Percentiles rank a stretch among this genome's conserved stretches.
These are phyloP conservation scores for Chlorencoelia australis DNA, from an alignment of 2,329 filamentous ascomycete species.

Conservation along the genomic window DNA sequence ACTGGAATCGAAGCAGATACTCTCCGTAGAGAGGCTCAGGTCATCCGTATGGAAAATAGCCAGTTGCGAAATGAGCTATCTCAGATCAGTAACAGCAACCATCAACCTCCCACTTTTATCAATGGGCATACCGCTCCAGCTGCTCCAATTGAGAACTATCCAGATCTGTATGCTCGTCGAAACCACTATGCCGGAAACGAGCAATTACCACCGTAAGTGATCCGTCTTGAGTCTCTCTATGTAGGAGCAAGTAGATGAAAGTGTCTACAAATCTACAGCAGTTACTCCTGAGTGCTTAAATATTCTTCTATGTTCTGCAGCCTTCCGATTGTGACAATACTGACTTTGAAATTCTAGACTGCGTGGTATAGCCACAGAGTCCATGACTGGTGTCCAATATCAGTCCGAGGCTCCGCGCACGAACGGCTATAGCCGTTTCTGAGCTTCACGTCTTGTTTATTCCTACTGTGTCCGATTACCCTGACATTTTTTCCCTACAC, in stretches of 20 bases:
- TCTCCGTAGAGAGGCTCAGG: constrained; percentile 35
- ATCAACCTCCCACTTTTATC: constrained; percentile 7
- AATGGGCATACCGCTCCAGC: constrained; percentile 11
- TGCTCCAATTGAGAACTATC: constrained; percentile 3
- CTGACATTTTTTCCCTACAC: too few species aligned
- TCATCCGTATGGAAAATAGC: constrained; percentile 22
- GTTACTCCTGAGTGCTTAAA: too few species aligned
- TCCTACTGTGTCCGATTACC: too few species aligned
- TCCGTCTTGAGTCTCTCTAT: too few species aligned
- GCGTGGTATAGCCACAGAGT: constrained; percentile 33
- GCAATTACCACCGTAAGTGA: constrained; percentile 30
- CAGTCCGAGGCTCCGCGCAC: constrained; percentile 10
- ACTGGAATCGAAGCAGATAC: constrained; percentile 33
- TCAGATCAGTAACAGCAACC: constrained; percentile 27
- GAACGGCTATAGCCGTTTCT: too few species aligned
- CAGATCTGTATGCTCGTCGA: constrained; percentile 2
- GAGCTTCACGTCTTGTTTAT: too few species aligned
- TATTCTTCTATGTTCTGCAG: too few species aligned
- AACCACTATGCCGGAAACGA: constrained; percentile 9
- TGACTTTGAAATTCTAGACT: background rate
- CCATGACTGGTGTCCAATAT: constrained; percentile 59
- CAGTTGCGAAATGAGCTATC: constrained; percentile 23
- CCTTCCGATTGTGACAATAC: too few species aligned
- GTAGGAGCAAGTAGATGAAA: too few species aligned
- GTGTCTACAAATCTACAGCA: too few species aligned